phyloP scores from a whole-genome alignment of 2,329 filamentous ascomycete genomes.

The Xylaria multiplex region DNA sequence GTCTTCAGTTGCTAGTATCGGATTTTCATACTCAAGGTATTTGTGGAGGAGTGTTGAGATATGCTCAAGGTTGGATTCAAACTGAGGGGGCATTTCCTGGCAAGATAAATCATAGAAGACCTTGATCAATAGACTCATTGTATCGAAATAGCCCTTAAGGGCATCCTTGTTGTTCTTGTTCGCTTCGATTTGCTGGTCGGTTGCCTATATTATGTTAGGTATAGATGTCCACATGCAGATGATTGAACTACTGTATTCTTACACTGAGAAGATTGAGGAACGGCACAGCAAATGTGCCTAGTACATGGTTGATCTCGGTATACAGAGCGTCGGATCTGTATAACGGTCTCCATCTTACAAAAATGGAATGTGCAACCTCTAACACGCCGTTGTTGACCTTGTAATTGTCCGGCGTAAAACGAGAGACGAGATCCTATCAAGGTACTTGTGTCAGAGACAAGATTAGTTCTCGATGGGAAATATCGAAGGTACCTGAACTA shows the following conservation, averaged over 20 bases:
- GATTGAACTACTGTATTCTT: slow-evolving; percentile 44
- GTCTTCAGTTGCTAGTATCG: slow-evolving; percentile 83
- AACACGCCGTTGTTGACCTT: slow-evolving; percentile 92
- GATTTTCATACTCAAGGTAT: slow-evolving; percentile 89
- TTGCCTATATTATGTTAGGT: slow-evolving; percentile 59
- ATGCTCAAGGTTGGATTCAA: slow-evolving; percentile 85
- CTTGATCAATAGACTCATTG: slow-evolving; percentile 88
- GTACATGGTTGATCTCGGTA: slow-evolving; percentile 95
- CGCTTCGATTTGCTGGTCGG: slow-evolving; percentile 76
- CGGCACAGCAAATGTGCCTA: slow-evolving; percentile 82
- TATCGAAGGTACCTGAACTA: slow-evolving; percentile 73
- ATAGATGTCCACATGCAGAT: neutral
- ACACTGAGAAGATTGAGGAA: slow-evolving; percentile 84
- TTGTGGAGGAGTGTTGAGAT: slow-evolving; percentile 88
- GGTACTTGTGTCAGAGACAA: slow-evolving; percentile 20
- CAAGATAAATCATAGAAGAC: slow-evolving; percentile 97
- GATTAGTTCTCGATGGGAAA: neutral
- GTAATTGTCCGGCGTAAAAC: slow-evolving; percentile 82
- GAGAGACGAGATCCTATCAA: slow-evolving; percentile 81
- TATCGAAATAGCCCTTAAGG: slow-evolving; percentile 82
- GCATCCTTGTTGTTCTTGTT: slow-evolving; percentile 79
- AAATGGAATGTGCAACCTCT: slow-evolving; percentile 98
- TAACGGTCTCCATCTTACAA: slow-evolving; percentile 92
- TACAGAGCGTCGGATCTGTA: slow-evolving; percentile 94
- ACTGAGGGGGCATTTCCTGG: slow-evolving; percentile 93